A percentile compares a stretch with the other conserved stretches of the same genome.
Conservation (phyloP, 2,329 filamentous ascomycete species). For the Fusarium concolor region DNA sequence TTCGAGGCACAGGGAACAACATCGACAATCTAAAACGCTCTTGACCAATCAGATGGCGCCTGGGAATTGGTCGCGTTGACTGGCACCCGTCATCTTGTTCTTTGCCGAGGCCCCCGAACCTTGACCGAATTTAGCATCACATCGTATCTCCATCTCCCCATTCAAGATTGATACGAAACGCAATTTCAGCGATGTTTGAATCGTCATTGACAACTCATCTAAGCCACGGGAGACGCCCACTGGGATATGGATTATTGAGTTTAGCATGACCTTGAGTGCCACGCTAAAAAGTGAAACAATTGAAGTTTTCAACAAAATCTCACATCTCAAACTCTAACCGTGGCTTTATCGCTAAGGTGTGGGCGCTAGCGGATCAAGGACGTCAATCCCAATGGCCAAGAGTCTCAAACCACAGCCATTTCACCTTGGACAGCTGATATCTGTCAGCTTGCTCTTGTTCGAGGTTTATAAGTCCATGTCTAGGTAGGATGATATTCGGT, state of each 20-base stretch:
- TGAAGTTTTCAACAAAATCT: constrained; percentile 21
- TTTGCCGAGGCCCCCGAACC: constrained; percentile 43
- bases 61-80: constrained; percentile 6
- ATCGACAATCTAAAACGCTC: constrained; percentile 32
- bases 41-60: constrained; percentile 33
- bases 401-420: constrained; percentile 3
- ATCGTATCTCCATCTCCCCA: constrained; percentile 22
- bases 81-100: constrained; percentile 28
- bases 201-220: not conserved
- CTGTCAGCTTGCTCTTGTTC: not conserved
- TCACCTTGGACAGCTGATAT: not conserved
- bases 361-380: constrained; percentile 26
- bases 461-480: not conserved
- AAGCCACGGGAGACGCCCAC: not conserved
- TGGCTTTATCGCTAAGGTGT: constrained; percentile 27
- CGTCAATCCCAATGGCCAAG: constrained; percentile 11
- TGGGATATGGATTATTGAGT: not conserved
- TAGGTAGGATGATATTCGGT: not conserved
- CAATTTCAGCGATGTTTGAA: constrained; percentile 10
- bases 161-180: constrained; percentile 17
- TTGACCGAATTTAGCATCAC: constrained; percentile 28
- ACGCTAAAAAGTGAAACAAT: constrained; percentile 30
- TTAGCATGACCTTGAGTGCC: not conserved
- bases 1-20: constrained; percentile 31
- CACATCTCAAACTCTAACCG: constrained; percentile 30